Base-by-base conservation (phyloP, 129 eudicot genomes). In the Flaveria brownii region DNA sequence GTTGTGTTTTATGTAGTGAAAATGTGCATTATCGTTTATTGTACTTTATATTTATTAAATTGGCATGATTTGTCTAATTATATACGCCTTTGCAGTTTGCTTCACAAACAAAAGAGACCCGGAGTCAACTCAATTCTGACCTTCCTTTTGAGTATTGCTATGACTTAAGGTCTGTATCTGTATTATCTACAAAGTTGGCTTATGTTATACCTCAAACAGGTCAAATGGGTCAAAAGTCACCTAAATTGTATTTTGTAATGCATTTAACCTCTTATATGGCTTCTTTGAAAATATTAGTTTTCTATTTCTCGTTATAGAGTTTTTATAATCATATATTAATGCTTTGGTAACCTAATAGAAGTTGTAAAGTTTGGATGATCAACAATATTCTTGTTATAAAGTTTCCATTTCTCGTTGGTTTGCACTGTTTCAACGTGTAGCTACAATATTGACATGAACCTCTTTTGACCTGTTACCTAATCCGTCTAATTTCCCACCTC, bases 111-210 rank as follows among this genome's bases (percentile, higher is more conserved):
- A 25, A 76, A 61, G 90, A 91, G 82, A 83, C 82, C 23, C 88
- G 91, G 75, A 52, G 76, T 73, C 87, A 82, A 68, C 73, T 86
- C 39, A 65, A 33, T 71, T 28, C 84, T 11, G 65, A 60, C 13
- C 62, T 83, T 41, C 92, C 96, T 25, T 95, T 95, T 15, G 91
- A 86, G 62, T 89, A 89, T 73, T 95, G 99, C 82, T 95, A 89
- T 47, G 78, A 61, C 30, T 17, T 87, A 39, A 87, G 96, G 99
- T 94, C 41, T 51, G 80, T 80, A 26, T 15, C 11, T 39, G 4
- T 33, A 62, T 39, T 33, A 36, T 49, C 10, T 66, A 66, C 17
- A 28, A n/a, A 7, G 2, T 66, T n/a, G 49, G 26, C 14, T 39
- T 64, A 33, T 2, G 3, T 36, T 39, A 22, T 25, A 70, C 55